phyloP scores from a whole-genome alignment of 2,329 filamentous ascomycete species.

The Plenodomus lindquistii region DNA sequence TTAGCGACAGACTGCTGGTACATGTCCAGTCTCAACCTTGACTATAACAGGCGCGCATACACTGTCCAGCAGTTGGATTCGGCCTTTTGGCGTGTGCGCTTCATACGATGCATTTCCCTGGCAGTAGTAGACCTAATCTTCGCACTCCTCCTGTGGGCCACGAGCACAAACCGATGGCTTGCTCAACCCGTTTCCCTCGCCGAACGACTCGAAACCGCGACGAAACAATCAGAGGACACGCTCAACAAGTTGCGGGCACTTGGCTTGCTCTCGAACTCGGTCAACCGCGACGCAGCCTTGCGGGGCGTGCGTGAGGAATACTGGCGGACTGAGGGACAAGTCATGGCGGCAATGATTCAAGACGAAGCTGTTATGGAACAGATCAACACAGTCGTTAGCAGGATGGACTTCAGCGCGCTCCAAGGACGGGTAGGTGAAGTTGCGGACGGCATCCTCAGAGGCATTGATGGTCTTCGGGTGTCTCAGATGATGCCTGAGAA shows the following conservation, averaged over 20 bases:
- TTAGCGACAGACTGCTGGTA: conserved; percentile 68
- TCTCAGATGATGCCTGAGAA: conserved; percentile 8
- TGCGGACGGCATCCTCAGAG: conserved; percentile 40
- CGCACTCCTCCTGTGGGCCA: conserved; percentile 71
- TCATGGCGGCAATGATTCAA: conserved; percentile 77
- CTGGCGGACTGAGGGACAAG: conserved; percentile 75
- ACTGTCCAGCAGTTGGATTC: conserved; percentile 65
- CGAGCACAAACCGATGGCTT: conserved; percentile 79
- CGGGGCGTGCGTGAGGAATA: conserved; percentile 70
- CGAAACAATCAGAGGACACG: conserved; percentile 60
- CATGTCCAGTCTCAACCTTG: conserved; percentile 67
- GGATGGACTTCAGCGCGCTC: conserved; percentile 66
- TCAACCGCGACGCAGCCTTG: conserved; percentile 72
- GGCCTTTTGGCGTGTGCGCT: conserved; percentile 71
- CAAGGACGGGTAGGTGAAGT: conserved; percentile 64
- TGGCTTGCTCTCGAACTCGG: conserved; percentile 78
- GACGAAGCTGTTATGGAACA: conserved; percentile 74
- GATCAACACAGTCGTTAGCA: conserved; percentile 67
- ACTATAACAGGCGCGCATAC: conserved; percentile 64
- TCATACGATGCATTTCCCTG: conserved; percentile 66
- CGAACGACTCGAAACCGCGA: conserved; percentile 66
- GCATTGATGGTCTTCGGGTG: conserved; percentile 31
- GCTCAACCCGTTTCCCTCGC: conserved; percentile 63
- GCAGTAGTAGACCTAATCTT: conserved; percentile 66
- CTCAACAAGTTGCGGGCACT: conserved; percentile 72